Evolutionary conservation across 1,139 yeast species (phyloP).

Genomic region (Wickerhamiella pararugosa): DNA sequence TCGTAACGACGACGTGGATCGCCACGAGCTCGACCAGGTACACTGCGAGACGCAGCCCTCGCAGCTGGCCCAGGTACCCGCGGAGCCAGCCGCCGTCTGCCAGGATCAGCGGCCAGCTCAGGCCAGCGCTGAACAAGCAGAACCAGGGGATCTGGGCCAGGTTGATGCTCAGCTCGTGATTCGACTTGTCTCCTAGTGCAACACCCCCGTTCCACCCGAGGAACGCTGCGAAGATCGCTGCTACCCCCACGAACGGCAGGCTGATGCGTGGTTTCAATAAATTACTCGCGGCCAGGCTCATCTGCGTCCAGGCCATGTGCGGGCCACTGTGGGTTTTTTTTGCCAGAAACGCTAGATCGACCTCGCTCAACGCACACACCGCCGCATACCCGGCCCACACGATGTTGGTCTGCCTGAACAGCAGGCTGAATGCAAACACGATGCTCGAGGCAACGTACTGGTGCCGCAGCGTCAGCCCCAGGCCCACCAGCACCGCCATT

Average conservation of each 20-base stretch:
- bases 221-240: conserved; percentile 39
- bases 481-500: conserved; percentile 41
- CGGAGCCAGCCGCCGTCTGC: conserved; percentile 13
- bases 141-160: conserved; percentile 74
- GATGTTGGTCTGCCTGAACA: conserved; percentile 82
- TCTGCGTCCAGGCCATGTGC: conserved; percentile 1
- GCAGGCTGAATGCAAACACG: conserved; percentile 26
- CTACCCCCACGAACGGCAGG: conserved; percentile 42
- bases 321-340: not conserved
- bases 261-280: conserved; percentile 17
- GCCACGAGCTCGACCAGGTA: conserved; percentile 15
- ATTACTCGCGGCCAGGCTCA: not conserved
- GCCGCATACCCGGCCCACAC: conserved; percentile 59
- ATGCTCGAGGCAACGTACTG: conserved; percentile 14
- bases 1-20: conserved; percentile 37
- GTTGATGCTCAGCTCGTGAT: conserved; percentile 61
- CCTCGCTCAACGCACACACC: conserved; percentile 32
- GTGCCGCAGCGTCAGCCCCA: conserved; percentile 18
- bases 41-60: conserved; percentile 18
- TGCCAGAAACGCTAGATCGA: not conserved
- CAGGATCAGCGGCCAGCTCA: conserved; percentile 43
- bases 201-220: conserved; percentile 56
- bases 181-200: conserved; percentile 76
- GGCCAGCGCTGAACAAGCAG: conserved; percentile 40
- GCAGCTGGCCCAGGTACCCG: conserved; percentile 20